A percentile compares a stretch with the other conserved stretches of the same genome.
phyloP scores from a whole-genome alignment of 2,329 filamentous ascomycete genomes.

The Magnaporthiopsis incrustans region DNA sequence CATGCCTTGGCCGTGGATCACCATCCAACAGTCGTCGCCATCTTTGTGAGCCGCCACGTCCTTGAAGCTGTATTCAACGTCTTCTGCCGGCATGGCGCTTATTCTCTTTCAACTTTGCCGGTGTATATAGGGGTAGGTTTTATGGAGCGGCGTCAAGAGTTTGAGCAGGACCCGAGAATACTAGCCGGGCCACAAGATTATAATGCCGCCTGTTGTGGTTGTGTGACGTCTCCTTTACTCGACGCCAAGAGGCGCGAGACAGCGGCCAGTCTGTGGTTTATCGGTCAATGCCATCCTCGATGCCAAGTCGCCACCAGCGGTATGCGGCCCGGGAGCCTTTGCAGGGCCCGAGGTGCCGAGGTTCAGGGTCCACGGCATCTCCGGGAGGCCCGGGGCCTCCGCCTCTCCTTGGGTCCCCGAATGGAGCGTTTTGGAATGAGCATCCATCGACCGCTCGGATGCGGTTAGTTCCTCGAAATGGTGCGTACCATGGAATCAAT shows the following conservation, averaged over 20 bases:
- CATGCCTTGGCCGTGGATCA: conserved; percentile 46
- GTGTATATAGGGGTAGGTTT: too few relatives aligned
- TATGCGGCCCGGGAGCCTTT: too few relatives aligned
- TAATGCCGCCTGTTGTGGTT: neutral
- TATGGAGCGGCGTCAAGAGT: neutral
- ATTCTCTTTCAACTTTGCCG: neutral
- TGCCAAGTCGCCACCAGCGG: too few relatives aligned
- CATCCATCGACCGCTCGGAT: neutral
- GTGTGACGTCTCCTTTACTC: neutral
- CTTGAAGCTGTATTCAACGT: conserved; percentile 23
- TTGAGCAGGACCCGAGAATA: neutral
- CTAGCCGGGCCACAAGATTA: neutral
- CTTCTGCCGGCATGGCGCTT: neutral
- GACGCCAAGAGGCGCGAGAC: neutral
- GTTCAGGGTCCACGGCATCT: neutral
- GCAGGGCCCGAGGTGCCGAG: neutral
- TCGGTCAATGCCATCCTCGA: neutral
- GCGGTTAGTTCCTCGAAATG: neutral
- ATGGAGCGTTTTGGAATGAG: neutral
- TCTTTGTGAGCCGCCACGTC: conserved; percentile 42
- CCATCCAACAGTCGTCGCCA: conserved; percentile 42
- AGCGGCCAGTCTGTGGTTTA: neutral
- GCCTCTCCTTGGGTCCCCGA: neutral
- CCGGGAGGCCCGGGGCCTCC: too few relatives aligned
- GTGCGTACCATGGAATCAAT: neutral